These are phyloP conservation scores for Colletotrichum sp. DNA, from an alignment of 2,329 filamentous ascomycete species.

Conservation along the genomic window DNA sequence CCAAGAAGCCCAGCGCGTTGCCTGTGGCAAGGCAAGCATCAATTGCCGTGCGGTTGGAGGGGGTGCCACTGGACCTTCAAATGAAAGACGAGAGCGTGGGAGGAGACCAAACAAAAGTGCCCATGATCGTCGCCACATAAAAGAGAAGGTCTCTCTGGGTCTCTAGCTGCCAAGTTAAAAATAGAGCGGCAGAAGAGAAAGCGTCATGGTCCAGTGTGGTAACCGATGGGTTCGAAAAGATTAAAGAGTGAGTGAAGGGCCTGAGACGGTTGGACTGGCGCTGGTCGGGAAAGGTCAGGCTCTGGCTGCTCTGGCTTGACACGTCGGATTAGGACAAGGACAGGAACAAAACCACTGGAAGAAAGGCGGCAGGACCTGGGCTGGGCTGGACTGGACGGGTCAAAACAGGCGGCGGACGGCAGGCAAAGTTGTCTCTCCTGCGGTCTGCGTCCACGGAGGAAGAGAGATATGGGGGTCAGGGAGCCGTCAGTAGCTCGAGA, in stretches of 20 bases:
- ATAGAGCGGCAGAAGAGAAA: conserved; percentile 24
- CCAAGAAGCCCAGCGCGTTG: conserved; percentile 23
- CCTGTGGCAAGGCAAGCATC: conserved; percentile 35
- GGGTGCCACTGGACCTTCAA: conserved; percentile 29
- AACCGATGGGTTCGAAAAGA: conserved; percentile 12
- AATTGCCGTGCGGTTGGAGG: conserved; percentile 16
- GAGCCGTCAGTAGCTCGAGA: not conserved
- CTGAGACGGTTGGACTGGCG: not conserved
- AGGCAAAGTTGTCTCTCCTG: not conserved
- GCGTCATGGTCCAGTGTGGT: conserved; percentile 21
- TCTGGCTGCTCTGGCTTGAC: not conserved
- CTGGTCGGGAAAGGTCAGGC: conserved; percentile 7
- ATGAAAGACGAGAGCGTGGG: conserved; percentile 35
- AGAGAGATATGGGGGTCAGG: conserved; percentile 25
- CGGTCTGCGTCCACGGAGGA: not conserved
- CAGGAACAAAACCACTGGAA: not conserved
- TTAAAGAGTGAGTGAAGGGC: conserved; percentile 21
- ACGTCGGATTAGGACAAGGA: conserved; percentile 3
- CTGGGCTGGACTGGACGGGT: not conserved
- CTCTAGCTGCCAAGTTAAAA: conserved; percentile 19
- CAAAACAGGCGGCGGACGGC: not conserved
- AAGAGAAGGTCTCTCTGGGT: conserved; percentile 19
- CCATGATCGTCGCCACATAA: conserved; percentile 40
- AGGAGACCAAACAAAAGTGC: conserved; percentile 37
- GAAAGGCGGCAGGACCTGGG: not conserved